phyloP scores from a whole-genome alignment of 495 filamentous ascomycete genomes.

The Aspergillus affinis region DNA sequence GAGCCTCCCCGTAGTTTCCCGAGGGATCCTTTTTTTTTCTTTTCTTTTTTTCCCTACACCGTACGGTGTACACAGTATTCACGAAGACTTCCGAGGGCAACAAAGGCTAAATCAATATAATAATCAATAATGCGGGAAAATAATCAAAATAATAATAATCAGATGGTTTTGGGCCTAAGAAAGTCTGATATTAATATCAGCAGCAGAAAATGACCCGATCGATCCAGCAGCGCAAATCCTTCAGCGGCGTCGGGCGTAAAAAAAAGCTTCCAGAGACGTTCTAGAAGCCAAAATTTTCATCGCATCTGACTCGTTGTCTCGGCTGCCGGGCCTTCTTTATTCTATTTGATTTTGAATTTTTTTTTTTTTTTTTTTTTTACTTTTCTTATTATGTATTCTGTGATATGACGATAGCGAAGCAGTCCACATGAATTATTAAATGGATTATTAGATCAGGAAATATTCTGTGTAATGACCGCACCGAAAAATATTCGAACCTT shows the following conservation, averaged over 20 bases:
- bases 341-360: neutral
- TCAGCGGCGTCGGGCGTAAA: conserved; percentile 1
- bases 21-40: neutral
- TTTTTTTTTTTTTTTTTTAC: neutral
- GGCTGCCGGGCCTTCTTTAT: neutral
- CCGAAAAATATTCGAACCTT: neutral
- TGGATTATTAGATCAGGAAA: too few relatives aligned
- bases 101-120: neutral
- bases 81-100: neutral
- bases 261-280: conserved; percentile 15
- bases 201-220: neutral
- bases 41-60: neutral
- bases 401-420: too few relatives aligned
- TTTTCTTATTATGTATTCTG: neutral
- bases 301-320: conserved; percentile 5
- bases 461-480: too few relatives aligned
- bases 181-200: too few relatives aligned
- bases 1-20: neutral
- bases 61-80: neutral
- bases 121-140: neutral
- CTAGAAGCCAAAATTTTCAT: conserved; percentile 17
- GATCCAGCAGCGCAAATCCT: neutral
- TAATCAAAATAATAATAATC: neutral
- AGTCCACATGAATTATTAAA: too few relatives aligned
- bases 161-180: too few relatives aligned